Evolutionary conservation across 805 yeast species (phyloP).

Genomic region (Ogataea pignaliae): DNA sequence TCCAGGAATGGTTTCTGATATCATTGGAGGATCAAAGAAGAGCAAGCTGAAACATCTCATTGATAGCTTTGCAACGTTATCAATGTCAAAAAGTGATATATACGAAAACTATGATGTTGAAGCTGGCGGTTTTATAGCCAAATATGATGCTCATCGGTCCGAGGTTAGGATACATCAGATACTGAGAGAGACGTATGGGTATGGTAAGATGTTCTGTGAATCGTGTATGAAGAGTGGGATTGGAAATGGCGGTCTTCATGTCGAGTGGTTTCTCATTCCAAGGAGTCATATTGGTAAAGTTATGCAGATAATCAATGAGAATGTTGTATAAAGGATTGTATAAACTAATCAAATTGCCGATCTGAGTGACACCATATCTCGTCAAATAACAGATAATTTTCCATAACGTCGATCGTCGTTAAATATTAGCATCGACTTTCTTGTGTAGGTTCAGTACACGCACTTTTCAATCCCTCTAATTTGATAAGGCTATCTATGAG

Average conservation of each 20-base stretch:
- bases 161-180: constrained; percentile 40
- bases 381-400: no score
- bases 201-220: constrained; percentile 44
- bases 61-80: no score
- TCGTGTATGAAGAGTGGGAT: constrained; percentile 31
- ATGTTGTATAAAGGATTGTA: constrained; percentile 2
- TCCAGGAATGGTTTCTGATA: constrained; percentile 21
- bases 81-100: neutral
- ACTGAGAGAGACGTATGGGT: constrained; percentile 39
- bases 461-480: no score
- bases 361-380: no score
- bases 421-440: no score
- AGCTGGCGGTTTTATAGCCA: constrained; percentile 34
- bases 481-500: no score
- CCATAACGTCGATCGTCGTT: no score
- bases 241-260: constrained; percentile 30
- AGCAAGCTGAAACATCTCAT: no score
- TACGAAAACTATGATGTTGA: constrained; percentile 20
- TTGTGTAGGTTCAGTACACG: no score
- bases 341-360: no score
- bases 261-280: constrained; percentile 57
- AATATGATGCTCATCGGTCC: constrained; percentile 28
- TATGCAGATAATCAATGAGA: constrained; percentile 31
- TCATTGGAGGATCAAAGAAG: no score
- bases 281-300: constrained; percentile 33